Evolutionary conservation across 768 basidiomycete species (phyloP), one percentile per base, ranked within the genome.

Genomic region (Mycena leptocephala): DNA sequence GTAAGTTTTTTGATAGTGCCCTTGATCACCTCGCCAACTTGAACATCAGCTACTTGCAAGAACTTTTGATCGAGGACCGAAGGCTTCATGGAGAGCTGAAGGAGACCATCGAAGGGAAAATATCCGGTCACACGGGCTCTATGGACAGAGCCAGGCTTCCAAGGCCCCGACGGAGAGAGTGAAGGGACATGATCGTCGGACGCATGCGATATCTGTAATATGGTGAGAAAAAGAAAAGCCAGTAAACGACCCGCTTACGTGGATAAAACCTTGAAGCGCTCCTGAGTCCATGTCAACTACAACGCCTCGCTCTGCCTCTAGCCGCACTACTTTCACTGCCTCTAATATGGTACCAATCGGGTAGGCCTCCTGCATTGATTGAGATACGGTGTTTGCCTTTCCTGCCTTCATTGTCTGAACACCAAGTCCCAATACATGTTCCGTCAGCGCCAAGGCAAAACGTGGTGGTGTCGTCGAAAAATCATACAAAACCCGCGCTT

Each of bases 181-280:
- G 93, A 89, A 20, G 94, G 90, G n/a, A 97, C 87, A 81, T 96
- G 96, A 58, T 97, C 95, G 81, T 99, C 97, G 11, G 96, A 95
- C 58, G 95, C 88, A 83, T 98, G 96, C 14, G 98, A 98, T 80
- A 99, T 98, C 97, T 99, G 79, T 18, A 63, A 24, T 33, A 70
- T 28, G 66, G 70, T 62, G 72, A 81, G 78, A 14, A 74, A 72
- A 70, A 70, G 7, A 56, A 61, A 39, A 72, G 48, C 59, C 72
- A 71, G 65, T 24, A 76, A 65, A 26, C 28, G 20, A 66, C 16
- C 53, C 20, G 85, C 95, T 81, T 76, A 98, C 97, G 85, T 99
- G 97, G 46, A 95, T 91, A 82, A 97, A 97, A 13, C 96, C 97
- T 74, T 93, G 90, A 20, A 95, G 80, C 2, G 70, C 55, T 33